A percentile compares a stretch with the other conserved stretches of the same genome.
phyloP scores from a whole-genome alignment of 2,329 filamentous ascomycete species.

The Arthrobotrys iridis region DNA sequence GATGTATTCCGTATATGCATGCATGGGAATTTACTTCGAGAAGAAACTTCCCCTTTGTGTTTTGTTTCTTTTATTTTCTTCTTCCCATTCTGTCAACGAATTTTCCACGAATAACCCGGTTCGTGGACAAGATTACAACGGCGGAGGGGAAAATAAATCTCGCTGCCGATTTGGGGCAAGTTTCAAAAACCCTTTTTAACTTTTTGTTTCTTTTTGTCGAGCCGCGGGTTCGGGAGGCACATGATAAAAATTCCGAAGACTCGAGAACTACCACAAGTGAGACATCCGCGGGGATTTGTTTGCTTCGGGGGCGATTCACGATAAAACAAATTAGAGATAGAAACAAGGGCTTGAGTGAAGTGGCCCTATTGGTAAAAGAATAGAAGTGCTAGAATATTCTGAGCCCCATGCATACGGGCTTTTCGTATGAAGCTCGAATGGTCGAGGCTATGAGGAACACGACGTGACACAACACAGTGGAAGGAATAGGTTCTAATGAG shows the following conservation, averaged over 20 bases:
- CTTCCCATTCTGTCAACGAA: neutral
- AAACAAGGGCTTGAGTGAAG: neutral
- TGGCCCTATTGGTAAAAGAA: conserved; percentile 11
- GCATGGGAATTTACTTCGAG: conserved; percentile 7
- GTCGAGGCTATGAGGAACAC: neutral
- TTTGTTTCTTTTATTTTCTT: neutral
- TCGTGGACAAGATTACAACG: conserved; percentile 8
- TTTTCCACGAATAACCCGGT: neutral
- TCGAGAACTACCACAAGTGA: conserved; percentile 4
- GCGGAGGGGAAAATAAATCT: conserved; percentile 22
- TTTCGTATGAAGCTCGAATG: neutral
- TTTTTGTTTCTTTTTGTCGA: conserved; percentile 1
- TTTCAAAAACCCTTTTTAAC: conserved; percentile 14
- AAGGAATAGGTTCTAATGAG: neutral
- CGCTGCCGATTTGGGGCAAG: conserved; percentile 15
- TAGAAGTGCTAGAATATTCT: neutral
- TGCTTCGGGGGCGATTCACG: neutral
- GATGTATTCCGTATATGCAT: conserved; percentile 2
- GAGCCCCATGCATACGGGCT: neutral
- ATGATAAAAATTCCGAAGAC: conserved; percentile 4
- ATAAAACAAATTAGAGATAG: neutral
- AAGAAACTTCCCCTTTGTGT: neutral
- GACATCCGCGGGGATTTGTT: conserved; percentile 5
- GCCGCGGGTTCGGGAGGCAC: conserved; percentile 22
- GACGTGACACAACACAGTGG: conserved; percentile 44